phyloP scores from a whole-genome alignment of 345 rosid species.

The Eucalyptus polybractea region DNA sequence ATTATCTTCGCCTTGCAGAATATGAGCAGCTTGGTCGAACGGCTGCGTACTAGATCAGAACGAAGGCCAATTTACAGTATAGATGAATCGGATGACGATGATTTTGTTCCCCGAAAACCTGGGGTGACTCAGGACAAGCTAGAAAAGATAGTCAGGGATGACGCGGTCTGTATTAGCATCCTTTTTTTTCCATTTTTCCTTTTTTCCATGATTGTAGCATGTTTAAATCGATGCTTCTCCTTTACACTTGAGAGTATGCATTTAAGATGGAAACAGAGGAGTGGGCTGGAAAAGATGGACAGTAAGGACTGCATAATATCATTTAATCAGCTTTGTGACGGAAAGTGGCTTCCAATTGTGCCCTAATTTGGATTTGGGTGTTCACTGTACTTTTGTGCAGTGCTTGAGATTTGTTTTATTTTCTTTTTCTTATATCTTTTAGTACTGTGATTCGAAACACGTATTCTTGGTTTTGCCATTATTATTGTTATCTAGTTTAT shows the following conservation, averaged over 20 bases:
- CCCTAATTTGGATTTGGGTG: background rate
- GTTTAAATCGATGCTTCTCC: background rate
- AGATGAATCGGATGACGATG: slow-evolving; percentile 95
- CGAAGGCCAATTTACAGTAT: slow-evolving; percentile 76
- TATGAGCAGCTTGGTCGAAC: slow-evolving; percentile 97
- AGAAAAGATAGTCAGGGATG: slow-evolving; percentile 69
- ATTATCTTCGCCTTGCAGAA: slow-evolving; percentile 22
- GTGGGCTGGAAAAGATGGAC: background rate
- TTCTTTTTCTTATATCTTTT: background rate
- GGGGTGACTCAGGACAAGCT: slow-evolving; percentile 35
- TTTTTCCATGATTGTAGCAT: background rate
- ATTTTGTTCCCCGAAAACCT: slow-evolving; percentile 40
- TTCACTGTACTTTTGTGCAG: background rate
- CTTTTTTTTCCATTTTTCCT: background rate
- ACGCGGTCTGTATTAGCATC: slow-evolving; percentile 47
- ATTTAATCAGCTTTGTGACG: background rate
- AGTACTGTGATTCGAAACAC: background rate
- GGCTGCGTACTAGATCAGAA: slow-evolving; percentile 84
- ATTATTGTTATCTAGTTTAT: background rate
- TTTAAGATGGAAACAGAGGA: background rate
- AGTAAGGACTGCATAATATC: background rate
- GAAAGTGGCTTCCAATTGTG: background rate
- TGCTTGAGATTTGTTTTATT: background rate
- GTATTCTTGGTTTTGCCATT: background rate
- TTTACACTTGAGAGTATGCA: background rate